Evolutionary conservation across 2,329 filamentous ascomycete genomes (phyloP).

Genomic region (Cladosporium sp.): DNA sequence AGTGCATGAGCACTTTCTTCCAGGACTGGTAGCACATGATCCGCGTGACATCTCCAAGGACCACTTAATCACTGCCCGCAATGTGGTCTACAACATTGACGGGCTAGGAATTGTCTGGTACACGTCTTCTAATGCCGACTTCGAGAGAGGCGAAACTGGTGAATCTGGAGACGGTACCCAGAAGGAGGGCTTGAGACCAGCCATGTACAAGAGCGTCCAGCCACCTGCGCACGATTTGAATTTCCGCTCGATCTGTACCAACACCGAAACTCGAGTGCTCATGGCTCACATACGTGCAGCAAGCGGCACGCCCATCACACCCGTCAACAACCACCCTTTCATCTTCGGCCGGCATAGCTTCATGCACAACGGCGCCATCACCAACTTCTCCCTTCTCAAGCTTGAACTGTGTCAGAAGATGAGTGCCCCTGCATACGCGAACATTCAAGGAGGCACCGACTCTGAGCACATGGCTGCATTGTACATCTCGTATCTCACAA

Average conservation of each 20-base stretch:
- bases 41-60: conserved; percentile 44
- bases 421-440: conserved; percentile 49
- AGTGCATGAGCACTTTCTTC: conserved; percentile 56
- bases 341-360: conserved; percentile 55
- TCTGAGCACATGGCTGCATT: conserved; percentile 53
- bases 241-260: conserved; percentile 53
- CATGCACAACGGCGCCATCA: conserved; percentile 58
- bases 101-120: conserved; percentile 59
- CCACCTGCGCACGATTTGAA: conserved; percentile 56
- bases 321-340: conserved; percentile 58
- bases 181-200: conserved; percentile 44
- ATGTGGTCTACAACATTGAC: conserved; percentile 57
- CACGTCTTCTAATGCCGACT: conserved; percentile 46
- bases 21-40: conserved; percentile 52
- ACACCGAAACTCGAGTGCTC: conserved; percentile 52
- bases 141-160: conserved; percentile 34
- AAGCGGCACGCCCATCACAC: conserved; percentile 49
- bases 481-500: conserved; percentile 49
- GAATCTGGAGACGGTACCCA: conserved; percentile 31
- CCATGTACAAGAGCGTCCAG: conserved; percentile 54
- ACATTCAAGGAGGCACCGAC: conserved; percentile 54
- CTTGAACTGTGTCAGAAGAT: conserved; percentile 49
- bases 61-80: conserved; percentile 50
- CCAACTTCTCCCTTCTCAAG: conserved; percentile 49
- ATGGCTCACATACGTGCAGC: conserved; percentile 57